Base-by-base conservation (phyloP, 2,329 filamentous ascomycete genomes). In the Sporothrix mexicana region DNA sequence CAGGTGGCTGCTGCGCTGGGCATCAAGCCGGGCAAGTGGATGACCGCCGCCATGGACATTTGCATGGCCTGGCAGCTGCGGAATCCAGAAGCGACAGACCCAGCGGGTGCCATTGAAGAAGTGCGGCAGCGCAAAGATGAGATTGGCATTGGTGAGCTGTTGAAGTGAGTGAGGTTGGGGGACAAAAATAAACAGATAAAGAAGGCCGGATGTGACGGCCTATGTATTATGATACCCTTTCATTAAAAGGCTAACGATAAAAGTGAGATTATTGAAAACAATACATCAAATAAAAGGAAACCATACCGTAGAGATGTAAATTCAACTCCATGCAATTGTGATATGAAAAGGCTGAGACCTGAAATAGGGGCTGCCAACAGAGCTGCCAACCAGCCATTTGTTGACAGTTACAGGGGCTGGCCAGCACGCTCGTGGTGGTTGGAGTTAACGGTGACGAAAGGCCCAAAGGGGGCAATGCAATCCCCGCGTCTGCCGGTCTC, bases 61-160 rank as follows among this genome's bases (percentile, higher is more conserved):
- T 92, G 93, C 74, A 88, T 97, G 81, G 90, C 90, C 74, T 98
- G 95, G 94, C 96, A 98, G 81, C 86, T 98, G 70, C 88, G 93
- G 51, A 90, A 98, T 78, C 93, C 94, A 0, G 85, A 85, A 3
- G 84, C 84, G 73, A 88, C 86, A 3, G 91, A 95, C 74, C 81
- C 85, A 7, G 77, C 82, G 7, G 87, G 84, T 2, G 90, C 87
- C 0, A 82, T 94, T 70, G 86, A 90, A 64, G 88, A 91, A 77
- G 86, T 93, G 30, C 80, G 82, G 64, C 80, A 78, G 71, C 84
- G 82, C 74, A 85, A 82, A 74, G 80, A 83, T 30, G 88, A 92
- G 77, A 78, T 92, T 71, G 85, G 82, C 0, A 86, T 87, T 23
- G 64, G 17, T 1, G 43, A 61, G 4, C 45, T 66, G 49, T 45